Evolutionary conservation across 1,139 yeast genomes (phyloP).

Genomic region (Nadsonia commutata): DNA sequence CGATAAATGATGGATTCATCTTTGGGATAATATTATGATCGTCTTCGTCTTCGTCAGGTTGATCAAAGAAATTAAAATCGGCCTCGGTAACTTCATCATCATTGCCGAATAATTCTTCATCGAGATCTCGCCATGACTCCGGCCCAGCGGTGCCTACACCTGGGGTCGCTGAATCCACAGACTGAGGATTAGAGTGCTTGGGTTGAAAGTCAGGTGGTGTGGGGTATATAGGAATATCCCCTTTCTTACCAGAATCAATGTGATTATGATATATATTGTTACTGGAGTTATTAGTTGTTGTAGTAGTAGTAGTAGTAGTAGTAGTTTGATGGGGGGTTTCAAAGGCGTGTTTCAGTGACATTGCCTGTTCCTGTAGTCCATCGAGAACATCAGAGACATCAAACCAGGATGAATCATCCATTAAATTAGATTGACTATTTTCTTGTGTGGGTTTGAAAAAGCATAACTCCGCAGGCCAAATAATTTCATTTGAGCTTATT

Average conservation of each 20-base stretch:
- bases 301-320: background rate
- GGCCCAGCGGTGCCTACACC: conserved; percentile 11
- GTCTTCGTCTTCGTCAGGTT: conserved; percentile 13
- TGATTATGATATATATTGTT: background rate
- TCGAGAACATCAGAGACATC: conserved; percentile 5
- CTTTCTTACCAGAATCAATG: conserved; percentile 3
- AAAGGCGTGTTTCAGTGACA: conserved; percentile 1
- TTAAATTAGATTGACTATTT: conserved; percentile 14
- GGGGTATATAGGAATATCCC: conserved; percentile 17
- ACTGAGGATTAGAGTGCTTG: conserved; percentile 12
- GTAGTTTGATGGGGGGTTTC: background rate
- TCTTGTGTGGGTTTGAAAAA: conserved; percentile 15
- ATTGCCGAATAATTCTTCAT: conserved; percentile 30
- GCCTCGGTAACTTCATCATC: conserved; percentile 27
- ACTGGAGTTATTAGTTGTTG: background rate
- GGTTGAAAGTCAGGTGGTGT: conserved; percentile 24
- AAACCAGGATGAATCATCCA: conserved; percentile 9
- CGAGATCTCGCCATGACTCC: conserved; percentile 26
- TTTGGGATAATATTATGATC: background rate
- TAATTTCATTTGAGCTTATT: conserved; percentile 7
- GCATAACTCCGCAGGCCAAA: conserved; percentile 13
- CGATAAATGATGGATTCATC: too few species aligned
- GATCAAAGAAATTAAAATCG: conserved; percentile 30
- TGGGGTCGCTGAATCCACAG: conserved; percentile 14
- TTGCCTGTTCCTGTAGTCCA: conserved; percentile 1